Percentiles rank a stretch among this genome's conserved stretches.
These are phyloP conservation scores for Senna siamea DNA, from an alignment of 306 rosid genomes.

Conservation along the genomic window DNA sequence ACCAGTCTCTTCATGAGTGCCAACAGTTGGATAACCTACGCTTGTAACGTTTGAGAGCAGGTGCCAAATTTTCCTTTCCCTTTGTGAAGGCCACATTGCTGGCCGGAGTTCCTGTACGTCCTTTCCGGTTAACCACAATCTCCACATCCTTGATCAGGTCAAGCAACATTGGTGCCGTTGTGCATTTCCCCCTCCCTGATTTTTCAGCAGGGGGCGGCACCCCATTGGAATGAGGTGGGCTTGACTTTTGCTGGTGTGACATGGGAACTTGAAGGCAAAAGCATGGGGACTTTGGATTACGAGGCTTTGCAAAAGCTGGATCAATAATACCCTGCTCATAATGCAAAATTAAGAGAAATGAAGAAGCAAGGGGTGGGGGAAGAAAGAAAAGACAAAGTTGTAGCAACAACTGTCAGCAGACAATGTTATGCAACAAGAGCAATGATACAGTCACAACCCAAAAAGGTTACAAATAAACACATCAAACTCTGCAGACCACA, in stretches of 20 bases:
- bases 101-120: constrained; percentile 87
- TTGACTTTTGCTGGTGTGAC: constrained; percentile 61
- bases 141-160: constrained; percentile 89
- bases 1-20: constrained; percentile 52
- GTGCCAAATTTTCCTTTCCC: constrained; percentile 85
- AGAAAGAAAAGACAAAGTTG: not conserved
- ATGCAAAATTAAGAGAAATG: constrained; percentile 2
- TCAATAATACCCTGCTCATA: constrained; percentile 75
- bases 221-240: constrained; percentile 74
- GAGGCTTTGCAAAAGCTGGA: constrained; percentile 81
- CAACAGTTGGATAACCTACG: constrained; percentile 65
- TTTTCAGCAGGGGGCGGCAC: constrained; percentile 84
- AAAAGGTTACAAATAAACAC: not conserved
- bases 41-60: constrained; percentile 93
- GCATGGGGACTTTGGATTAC: constrained; percentile 69
- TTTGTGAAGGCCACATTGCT: constrained; percentile 93
- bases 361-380: not conserved
- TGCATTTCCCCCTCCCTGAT: constrained; percentile 80
- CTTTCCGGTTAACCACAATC: constrained; percentile 71
- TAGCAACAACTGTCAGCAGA: not conserved
- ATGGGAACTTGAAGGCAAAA: constrained; percentile 86
- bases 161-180: constrained; percentile 63
- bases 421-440: not conserved
- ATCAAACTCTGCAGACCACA: not conserved
- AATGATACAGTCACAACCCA: not conserved